Conservation (phyloP, 176 grass and related monocot genomes). For the Pontederia paniculata region DNA sequence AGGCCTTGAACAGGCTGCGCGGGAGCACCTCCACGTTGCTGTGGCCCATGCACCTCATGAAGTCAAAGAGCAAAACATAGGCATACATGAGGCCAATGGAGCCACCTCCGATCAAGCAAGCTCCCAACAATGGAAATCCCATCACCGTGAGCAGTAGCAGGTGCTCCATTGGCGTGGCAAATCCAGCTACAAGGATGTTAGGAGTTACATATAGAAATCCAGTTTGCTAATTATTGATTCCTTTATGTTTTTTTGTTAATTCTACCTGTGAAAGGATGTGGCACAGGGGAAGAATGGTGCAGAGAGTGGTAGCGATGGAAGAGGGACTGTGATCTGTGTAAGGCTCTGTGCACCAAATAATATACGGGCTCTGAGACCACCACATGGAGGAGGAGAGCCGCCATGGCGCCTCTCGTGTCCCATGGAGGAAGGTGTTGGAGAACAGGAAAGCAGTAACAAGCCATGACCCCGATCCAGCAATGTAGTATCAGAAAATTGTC, state of each 20-base stretch:
- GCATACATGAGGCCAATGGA: constrained; percentile 45
- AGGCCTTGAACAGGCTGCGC: constrained; percentile 19
- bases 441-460: constrained; percentile 33
- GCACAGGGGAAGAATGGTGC: constrained; percentile 60
- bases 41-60: constrained; percentile 62
- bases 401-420: constrained; percentile 32
- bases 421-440: constrained; percentile 45
- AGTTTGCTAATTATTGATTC: neutral
- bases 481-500: constrained; percentile 92
- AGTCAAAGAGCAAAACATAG: constrained; percentile 56
- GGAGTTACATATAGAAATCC: neutral
- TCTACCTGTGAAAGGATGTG: constrained; percentile 63
- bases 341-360: constrained; percentile 44
- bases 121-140: constrained; percentile 38
- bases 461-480: constrained; percentile 34
- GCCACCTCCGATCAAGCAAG: constrained; percentile 26
- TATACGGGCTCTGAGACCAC: constrained; percentile 47
- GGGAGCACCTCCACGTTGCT: constrained; percentile 84
- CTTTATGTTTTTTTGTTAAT: no score
- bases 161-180: constrained; percentile 70
- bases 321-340: constrained; percentile 36
- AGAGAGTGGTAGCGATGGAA: constrained; percentile 52
- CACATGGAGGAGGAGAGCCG: constrained; percentile 39
- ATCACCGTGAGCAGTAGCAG: constrained; percentile 24
- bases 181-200: constrained; percentile 23